Percentiles rank a stretch among this genome's conserved stretches.
Conservation (phyloP, 345 rosid genomes). For the Gossypium anomalum region DNA sequence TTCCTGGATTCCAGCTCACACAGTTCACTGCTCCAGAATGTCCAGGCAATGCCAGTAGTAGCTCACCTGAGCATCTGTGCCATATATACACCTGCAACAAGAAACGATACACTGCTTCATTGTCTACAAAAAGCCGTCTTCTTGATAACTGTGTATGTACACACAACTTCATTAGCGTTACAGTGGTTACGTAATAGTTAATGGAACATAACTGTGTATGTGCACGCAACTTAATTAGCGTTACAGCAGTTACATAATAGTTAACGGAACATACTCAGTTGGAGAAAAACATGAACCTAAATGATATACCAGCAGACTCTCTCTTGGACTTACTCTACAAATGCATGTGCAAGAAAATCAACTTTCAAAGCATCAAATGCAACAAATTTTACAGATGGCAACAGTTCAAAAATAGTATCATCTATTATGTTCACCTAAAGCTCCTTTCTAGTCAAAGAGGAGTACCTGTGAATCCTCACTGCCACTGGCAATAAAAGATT, state of each 20-base stretch:
- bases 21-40: slow-evolving; percentile 71
- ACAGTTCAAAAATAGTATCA: background rate
- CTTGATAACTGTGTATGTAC: too few relatives aligned
- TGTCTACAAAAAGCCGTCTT: too few relatives aligned
- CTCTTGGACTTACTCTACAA: background rate
- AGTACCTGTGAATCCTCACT: slow-evolving; percentile 78
- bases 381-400: background rate
- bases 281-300: background rate
- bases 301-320: background rate
- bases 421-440: background rate
- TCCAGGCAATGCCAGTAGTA: slow-evolving; percentile 43
- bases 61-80: slow-evolving; percentile 55
- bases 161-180: too few relatives aligned
- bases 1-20: slow-evolving; percentile 70
- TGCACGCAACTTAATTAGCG: too few relatives aligned
- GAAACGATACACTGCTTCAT: background rate
- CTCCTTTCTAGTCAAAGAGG: background rate
- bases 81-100: slow-evolving; percentile 59
- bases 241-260: background rate
- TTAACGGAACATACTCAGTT: background rate
- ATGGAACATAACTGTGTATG: too few relatives aligned
- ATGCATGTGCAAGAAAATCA: background rate
- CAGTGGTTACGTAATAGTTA: background rate
- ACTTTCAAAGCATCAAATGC: background rate
- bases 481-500: slow-evolving; percentile 63